Base-by-base conservation (phyloP, 495 filamentous ascomycete genomes). In the Rostrohypoxylon terebratum region DNA sequence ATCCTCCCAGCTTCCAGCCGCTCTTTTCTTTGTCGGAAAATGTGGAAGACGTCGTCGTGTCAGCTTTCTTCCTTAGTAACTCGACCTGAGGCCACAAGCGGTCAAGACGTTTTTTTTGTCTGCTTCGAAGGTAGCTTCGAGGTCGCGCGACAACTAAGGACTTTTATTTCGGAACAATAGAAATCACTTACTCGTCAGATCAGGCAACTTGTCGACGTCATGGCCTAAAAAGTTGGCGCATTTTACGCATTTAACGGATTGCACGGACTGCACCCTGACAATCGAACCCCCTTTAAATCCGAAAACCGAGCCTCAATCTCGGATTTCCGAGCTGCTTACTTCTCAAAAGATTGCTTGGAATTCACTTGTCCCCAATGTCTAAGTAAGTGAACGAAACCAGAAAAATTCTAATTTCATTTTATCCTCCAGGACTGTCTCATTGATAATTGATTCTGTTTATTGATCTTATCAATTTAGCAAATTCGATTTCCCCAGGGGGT, bases 401-500 rank as follows among this genome's bases (percentile, higher is more conserved):
- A 65, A 51, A 4, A 13, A 25, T 36, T 14, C 21, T 7, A 33
- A 48, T 33, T 55, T 55, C 8, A 50, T 28, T 16, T 31, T 47
- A 21, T 53, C 18, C 42, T n/a, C n/a, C n/a, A n/a, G n/a, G n/a
- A n/a, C n/a, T 40, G 20, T 4, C 9, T 20, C 42, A n/a, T 6
- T 45, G 4, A 13, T 45, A 3, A 9, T 44, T 13, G 18, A 4
- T 36, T 34, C 44, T 54, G 25, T 65, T 36, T 6, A 51, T 64
- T 61, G 23, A 71, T 71, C 63, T 71, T 68, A 71, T 75, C 63
- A 65, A 65, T 75, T 63, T 69, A 63, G 50, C 18, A 69, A 59
- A 23, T 66, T 65, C 10, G 50, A 66, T 47, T 28, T 69, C 4
- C 33, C 57, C 6, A 50, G 63, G 14, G 58, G 66, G 18, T 44